Evolutionary conservation across 1,284 basidiomycete genomes (phyloP).

Genomic region (Moniliophthora roreri): DNA sequence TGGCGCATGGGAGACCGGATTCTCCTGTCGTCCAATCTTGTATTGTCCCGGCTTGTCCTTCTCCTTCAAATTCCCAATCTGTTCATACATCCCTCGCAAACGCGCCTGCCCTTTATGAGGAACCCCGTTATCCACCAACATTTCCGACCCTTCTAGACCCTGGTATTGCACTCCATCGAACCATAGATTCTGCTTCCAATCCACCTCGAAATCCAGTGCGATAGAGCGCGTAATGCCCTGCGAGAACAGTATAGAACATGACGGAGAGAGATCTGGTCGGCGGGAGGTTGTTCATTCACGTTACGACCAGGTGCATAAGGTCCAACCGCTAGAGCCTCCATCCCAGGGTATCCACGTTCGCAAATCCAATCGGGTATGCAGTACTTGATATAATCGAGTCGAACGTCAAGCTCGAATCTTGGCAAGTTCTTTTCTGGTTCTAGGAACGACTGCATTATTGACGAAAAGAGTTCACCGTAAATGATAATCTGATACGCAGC

Average conservation of each 20-base stretch:
- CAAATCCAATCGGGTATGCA: conserved; percentile 7
- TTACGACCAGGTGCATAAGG: background rate
- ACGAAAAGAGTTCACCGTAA: conserved; percentile 7
- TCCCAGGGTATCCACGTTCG: background rate
- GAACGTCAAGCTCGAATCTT: conserved; percentile 2
- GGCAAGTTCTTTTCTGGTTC: background rate
- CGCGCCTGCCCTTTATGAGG: background rate
- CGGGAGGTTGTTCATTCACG: background rate
- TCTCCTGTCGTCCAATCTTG: background rate
- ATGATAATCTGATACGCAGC: conserved; percentile 6
- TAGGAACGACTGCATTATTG: background rate
- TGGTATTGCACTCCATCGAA: background rate
- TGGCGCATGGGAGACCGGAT: background rate
- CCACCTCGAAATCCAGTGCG: background rate
- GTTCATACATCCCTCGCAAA: background rate
- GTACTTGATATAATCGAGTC: conserved; percentile 10
- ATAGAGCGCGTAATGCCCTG: background rate
- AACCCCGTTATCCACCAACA: background rate
- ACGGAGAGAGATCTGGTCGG: background rate
- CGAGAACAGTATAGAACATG: background rate
- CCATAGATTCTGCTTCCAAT: conserved; percentile 5
- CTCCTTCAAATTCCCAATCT: background rate
- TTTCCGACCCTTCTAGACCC: conserved; percentile 1
- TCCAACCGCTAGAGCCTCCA: background rate
- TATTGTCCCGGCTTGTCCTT: background rate